A percentile compares a stretch with the other conserved stretches of the same genome.
These are phyloP conservation scores for Ambrosiella cleistominuta DNA, from an alignment of 2,329 filamentous ascomycete genomes.

Conservation along the genomic window DNA sequence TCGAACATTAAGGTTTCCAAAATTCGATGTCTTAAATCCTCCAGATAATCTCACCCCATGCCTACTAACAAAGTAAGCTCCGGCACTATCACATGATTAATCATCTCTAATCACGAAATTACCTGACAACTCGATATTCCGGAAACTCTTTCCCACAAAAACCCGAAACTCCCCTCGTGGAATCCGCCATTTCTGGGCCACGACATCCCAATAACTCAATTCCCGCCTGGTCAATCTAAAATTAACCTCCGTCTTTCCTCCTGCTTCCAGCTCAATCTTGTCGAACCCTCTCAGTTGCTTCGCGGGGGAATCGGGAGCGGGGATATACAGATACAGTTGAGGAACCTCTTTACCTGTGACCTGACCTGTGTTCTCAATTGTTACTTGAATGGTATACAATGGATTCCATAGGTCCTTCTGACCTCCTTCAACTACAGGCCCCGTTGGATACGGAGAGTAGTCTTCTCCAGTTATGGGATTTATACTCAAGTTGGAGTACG, in stretches of 20 bases:
- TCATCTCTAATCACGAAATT: slow-evolving; percentile 20
- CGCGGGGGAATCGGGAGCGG: slow-evolving; percentile 25
- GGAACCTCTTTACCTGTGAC: slow-evolving; percentile 29
- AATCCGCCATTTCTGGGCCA: slow-evolving; percentile 42
- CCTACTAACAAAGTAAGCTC: too few species aligned
- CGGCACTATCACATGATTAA: too few species aligned
- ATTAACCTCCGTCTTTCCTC: slow-evolving; percentile 25
- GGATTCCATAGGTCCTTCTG: slow-evolving; percentile 31
- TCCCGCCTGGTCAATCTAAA: slow-evolving; percentile 45
- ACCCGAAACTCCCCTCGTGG: slow-evolving; percentile 27
- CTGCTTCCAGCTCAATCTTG: slow-evolving; percentile 35
- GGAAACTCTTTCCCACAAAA: slow-evolving; percentile 31
- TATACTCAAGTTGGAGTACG: slow-evolving; percentile 27
- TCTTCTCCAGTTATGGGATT: slow-evolving; percentile 17
- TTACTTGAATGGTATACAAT: slow-evolving; percentile 23
- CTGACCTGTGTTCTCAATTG: slow-evolving; percentile 26
- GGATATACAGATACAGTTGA: slow-evolving; percentile 32
- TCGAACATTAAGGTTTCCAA: too few species aligned
- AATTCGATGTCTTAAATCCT: too few species aligned
- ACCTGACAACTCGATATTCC: slow-evolving; percentile 25
- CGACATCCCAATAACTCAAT: slow-evolving; percentile 47
- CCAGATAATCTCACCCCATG: too few species aligned
- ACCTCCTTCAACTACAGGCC: slow-evolving; percentile 26
- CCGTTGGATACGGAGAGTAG: slow-evolving; percentile 22
- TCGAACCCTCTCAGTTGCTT: slow-evolving; percentile 49